These are phyloP conservation scores for Ustilago vetiveriae DNA, from an alignment of 1,284 basidiomycete genomes.

Conservation along the genomic window DNA sequence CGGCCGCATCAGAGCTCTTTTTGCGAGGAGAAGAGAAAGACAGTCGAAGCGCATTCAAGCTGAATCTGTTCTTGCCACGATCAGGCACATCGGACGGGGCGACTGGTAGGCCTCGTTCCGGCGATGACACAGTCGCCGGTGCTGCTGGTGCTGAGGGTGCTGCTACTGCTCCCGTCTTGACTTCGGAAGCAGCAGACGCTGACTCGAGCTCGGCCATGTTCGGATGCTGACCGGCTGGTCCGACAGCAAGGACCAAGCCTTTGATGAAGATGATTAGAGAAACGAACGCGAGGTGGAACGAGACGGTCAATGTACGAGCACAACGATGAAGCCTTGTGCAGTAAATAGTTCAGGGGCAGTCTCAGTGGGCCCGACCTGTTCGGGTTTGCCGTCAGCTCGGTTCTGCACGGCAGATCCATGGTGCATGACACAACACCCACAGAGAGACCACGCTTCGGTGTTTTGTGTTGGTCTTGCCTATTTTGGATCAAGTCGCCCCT, in stretches of 20 bases:
- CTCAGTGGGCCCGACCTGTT: too few species aligned
- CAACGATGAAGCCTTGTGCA: too few species aligned
- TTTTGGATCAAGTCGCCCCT: too few species aligned
- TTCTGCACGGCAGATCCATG: background rate
- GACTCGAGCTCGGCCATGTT: constrained; percentile 6
- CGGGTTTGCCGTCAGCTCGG: too few species aligned
- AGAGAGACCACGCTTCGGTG: too few species aligned
- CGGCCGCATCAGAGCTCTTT: background rate
- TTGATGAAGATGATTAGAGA: too few species aligned
- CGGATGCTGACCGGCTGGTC: background rate
- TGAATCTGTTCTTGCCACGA: constrained; percentile 34
- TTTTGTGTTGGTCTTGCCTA: too few species aligned
- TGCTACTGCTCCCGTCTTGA: background rate
- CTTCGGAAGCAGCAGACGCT: background rate
- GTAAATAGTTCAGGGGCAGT: too few species aligned
- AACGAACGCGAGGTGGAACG: too few species aligned
- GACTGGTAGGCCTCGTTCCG: background rate
- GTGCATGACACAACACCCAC: too few species aligned
- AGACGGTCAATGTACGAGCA: too few species aligned
- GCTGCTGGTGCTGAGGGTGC: background rate
- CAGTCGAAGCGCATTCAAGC: constrained; percentile 29
- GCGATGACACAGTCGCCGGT: background rate
- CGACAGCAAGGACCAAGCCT: too few species aligned
- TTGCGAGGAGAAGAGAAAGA: constrained; percentile 36
- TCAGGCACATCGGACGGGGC: background rate